Evolutionary conservation across 306 rosid genomes (phyloP), one percentile per base, ranked within the genome.

Genomic region (Vigna nakashimae): DNA sequence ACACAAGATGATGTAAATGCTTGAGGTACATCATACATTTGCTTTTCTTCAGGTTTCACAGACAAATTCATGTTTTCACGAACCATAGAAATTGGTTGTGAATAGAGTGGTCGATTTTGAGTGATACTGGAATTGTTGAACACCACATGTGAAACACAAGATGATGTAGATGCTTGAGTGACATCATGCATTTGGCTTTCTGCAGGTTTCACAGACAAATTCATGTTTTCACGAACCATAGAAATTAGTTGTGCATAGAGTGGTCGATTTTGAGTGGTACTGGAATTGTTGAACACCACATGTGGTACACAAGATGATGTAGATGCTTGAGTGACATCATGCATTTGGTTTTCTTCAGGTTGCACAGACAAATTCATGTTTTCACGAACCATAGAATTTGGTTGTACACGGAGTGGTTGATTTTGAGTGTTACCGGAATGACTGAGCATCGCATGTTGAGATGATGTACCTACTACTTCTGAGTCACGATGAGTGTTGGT

Each of bases 401-500:
- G 76, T 46, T 84, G 71, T 15, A 18, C 20, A 18, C 20, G 20
- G 32, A 76, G 36, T 65, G 65, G 67, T 66, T 69, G 55, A 32
- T 78, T 43, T 4, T 0, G 40, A 73, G 46, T 65, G 50, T 70
- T 55, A 28, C 75, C 68, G n/a, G 74, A 22, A 14, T 24, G 7
- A 18, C 7, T 14, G 73, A 68, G 24, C 3, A 46, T 2, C 7
- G 3, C 3, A 14, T 46, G 22, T 12, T 0, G 1, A 75, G 34
- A 80, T 55, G 15, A 81, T 83, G 73, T 26, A 9, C 78, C 81
- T 59, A 56, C 28, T 26, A 26, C 30, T 62, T 73, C 79, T 71
- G 84, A 69, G 53, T 36, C 78, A 75, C 89, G 30, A 79, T 73
- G 87, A 3, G 51, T 38, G 45, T 75, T 86, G 43, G 38, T 83